Base-by-base conservation (phyloP, 345 rosid species). In the Sonneratia alba region DNA sequence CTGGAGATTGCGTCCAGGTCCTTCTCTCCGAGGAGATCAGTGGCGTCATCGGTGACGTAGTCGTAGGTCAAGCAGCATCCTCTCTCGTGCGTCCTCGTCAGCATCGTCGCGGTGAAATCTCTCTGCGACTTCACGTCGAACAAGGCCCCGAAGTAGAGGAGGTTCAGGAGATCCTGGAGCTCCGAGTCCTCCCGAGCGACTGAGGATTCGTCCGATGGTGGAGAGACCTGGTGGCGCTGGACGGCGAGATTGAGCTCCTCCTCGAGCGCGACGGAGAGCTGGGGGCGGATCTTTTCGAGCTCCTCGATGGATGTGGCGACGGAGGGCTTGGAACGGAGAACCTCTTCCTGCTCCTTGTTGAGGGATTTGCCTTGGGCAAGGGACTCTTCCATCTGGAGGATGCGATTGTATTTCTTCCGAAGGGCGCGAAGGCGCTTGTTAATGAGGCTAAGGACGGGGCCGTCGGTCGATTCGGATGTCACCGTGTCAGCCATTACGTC, bases 351-450 rank as follows among this genome's bases (percentile, higher is more conserved):
- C 73, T 92, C 99, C 74, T 86, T 88, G 85, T 86, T 84, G 81
- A 96, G 81, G 65, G 84, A 34, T 74, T 92, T 96, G 0, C 99
- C 99, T 53, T 88, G 98, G 53, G 93, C 72, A 49, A 86, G 49
- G 21, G 97, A 73, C 68, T 91, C 96, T 71, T 96, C 99, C 97
- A 88, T 87, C 73, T 86, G 98, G 69, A 72, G 6, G 57, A 96
- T 96, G 11, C 98, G 86, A 82, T 89, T 96, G 76, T 40, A 40
- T 63, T 96, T 96, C 87, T 96, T 92, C 40, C 93, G 93, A 56
- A 89, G 94, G 69, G 89, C 90, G 55, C 99, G 96, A 81, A 92
- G 80, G 67, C 98, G 99, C 74, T 96, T 92, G 90, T 79, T 92
- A 83, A 95, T 79, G 45, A 95, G 79, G 80, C 73, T 83, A 67